A percentile compares a stretch with the other conserved stretches of the same genome.
Evolutionary conservation across 176 grass and related monocot species (phyloP).

Genomic region (Triticum dicoccoides): DNA sequence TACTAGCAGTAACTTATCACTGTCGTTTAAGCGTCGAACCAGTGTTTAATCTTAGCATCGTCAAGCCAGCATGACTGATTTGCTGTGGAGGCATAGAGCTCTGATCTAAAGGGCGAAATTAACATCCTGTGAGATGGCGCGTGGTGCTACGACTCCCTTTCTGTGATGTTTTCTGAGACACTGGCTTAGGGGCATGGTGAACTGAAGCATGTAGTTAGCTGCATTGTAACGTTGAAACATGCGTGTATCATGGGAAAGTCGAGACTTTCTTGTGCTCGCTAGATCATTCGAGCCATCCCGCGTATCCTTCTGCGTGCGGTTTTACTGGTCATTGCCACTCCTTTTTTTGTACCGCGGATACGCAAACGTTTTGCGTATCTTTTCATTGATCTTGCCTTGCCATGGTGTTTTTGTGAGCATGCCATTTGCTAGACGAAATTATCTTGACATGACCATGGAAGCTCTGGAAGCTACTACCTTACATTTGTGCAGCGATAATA

Average conservation of each 20-base stretch:
- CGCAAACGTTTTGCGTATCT: too few species aligned
- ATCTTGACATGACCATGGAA: background rate
- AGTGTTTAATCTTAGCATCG: background rate
- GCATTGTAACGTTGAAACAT: background rate
- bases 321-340: too few species aligned
- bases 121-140: background rate
- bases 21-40: background rate
- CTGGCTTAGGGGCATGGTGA: background rate
- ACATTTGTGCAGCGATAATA: too few species aligned
- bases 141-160: too few species aligned
- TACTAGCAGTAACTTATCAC: too few species aligned
- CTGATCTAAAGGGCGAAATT: background rate
- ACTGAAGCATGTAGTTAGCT: background rate
- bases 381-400: background rate
- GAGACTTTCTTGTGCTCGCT: background rate
- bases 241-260: background rate
- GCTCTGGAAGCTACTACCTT: too few species aligned
- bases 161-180: background rate
- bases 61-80: background rate
- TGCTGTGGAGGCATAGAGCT: background rate
- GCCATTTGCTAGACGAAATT: background rate
- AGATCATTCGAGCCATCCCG: background rate
- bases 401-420: background rate
- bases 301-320: too few species aligned
- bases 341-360: too few species aligned